Evolutionary conservation across 73 alveolate genomes (phyloP).

Genomic region (Tetrahymena thermophila): DNA sequence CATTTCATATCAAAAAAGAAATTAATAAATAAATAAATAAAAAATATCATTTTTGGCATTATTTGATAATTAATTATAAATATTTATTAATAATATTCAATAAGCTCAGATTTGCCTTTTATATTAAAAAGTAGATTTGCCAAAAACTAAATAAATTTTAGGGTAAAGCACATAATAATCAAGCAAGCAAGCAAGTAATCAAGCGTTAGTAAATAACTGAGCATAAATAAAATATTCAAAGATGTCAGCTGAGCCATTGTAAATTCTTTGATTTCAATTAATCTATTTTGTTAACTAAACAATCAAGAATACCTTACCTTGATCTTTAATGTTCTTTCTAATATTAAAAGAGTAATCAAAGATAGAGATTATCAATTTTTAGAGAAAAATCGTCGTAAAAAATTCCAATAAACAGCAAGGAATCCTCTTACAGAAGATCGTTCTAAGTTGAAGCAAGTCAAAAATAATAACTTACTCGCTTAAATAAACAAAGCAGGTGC

Average conservation of each 20-base stretch:
- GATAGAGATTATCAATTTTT: constrained; percentile 38
- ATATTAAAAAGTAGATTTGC: neutral
- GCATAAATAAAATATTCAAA: neutral
- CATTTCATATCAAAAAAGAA: neutral
- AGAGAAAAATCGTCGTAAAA: constrained; percentile 11
- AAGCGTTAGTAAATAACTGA: neutral
- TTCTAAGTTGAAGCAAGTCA: constrained; percentile 7
- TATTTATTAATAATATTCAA: neutral
- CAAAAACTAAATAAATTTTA: neutral
- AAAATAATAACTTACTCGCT: constrained; percentile 9
- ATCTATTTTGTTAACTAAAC: no score
- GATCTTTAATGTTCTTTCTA: neutral
- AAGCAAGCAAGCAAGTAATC: neutral
- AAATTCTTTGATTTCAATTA: neutral
- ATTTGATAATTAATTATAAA: neutral
- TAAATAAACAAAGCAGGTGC: constrained; percentile 26
- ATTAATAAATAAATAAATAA: neutral
- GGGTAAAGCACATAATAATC: neutral
- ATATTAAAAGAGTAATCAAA: constrained; percentile 6
- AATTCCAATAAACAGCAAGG: constrained; percentile 9
- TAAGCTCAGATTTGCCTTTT: neutral
- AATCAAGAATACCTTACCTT: neutral
- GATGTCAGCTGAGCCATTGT: constrained; percentile 1
- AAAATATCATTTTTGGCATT: neutral
- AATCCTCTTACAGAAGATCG: constrained; percentile 38